phyloP scores from a whole-genome alignment of 805 yeast species.

The Metschnikowia dekortorum region DNA sequence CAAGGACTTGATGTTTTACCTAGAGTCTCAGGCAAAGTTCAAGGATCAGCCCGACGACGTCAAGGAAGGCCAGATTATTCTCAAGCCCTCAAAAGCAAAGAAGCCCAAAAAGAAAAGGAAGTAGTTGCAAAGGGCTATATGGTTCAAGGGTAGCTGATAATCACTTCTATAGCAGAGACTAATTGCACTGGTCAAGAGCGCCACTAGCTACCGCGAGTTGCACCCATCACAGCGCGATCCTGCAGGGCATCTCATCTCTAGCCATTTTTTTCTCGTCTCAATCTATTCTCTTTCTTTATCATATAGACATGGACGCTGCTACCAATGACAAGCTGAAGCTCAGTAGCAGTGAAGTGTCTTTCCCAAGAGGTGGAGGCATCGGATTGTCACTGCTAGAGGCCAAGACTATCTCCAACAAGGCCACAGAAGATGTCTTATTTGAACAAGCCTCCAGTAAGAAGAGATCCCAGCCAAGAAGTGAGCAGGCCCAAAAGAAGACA shows the following conservation, averaged over 20 bases:
- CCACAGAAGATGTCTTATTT: conserved; percentile 79
- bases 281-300: neutral
- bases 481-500: conserved; percentile 23
- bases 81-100: conserved; percentile 23
- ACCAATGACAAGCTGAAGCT: conserved; percentile 25
- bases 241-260: conserved; percentile 4
- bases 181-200: neutral
- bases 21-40: conserved; percentile 70
- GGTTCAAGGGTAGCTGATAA: neutral
- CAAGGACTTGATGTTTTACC: conserved; percentile 73
- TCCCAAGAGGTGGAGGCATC: conserved; percentile 95
- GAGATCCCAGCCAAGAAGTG: conserved; percentile 24
- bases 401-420: conserved; percentile 90
- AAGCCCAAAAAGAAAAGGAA: conserved; percentile 10
- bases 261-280: conserved; percentile 1
- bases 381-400: conserved; percentile 85
- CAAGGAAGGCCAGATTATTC: conserved; percentile 61
- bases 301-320: conserved; percentile 15
- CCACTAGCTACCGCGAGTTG: neutral
- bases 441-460: conserved; percentile 44
- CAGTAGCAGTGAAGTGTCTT: conserved; percentile 51
- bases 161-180: neutral
- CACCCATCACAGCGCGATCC: conserved; percentile 4
- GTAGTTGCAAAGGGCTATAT: neutral
- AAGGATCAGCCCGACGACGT: conserved; percentile 69